These are phyloP conservation scores for Syzygium jambos DNA, from an alignment of 345 rosid species.

Conservation along the genomic window DNA sequence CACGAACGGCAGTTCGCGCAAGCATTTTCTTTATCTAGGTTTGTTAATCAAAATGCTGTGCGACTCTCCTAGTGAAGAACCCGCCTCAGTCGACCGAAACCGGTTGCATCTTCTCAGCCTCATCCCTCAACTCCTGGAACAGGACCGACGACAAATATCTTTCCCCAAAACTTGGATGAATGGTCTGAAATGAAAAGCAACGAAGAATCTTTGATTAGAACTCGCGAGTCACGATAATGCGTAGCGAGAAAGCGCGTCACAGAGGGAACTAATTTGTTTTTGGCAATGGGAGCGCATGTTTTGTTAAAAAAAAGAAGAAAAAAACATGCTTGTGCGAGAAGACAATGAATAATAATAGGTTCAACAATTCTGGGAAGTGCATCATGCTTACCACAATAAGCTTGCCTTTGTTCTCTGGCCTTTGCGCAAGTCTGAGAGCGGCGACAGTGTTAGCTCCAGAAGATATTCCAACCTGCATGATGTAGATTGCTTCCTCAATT, in stretches of 20 bases:
- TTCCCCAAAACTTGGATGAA: conserved; percentile 95
- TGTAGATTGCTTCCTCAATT: not conserved
- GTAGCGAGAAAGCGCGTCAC: not conserved
- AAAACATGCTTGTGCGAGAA: not conserved
- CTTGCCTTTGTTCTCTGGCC: conserved; percentile 95
- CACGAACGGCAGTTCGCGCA: not conserved
- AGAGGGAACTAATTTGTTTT: not conserved
- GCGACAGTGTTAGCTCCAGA: conserved; percentile 96
- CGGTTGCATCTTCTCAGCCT: conserved; percentile 89
- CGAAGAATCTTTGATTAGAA: not conserved
- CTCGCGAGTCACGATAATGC: not conserved
- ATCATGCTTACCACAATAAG: conserved; percentile 66
- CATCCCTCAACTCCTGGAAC: conserved; percentile 78
- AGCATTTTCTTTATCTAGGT: not conserved
- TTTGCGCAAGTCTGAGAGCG: conserved; percentile 63
- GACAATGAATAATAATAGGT: not conserved
- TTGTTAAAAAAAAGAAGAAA: not conserved
- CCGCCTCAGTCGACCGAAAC: conserved; percentile 57
- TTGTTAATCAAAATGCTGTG: not conserved
- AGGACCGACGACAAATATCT: conserved; percentile 77
- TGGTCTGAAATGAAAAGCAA: conserved; percentile 35
- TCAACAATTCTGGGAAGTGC: not conserved
- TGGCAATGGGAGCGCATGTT: not conserved
- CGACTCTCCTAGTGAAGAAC: not conserved
- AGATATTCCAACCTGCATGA: conserved; percentile 80